A percentile compares a stretch with the other conserved stretches of the same genome.
Evolutionary conservation across 2,329 filamentous ascomycete species (phyloP).

Genomic region (Aspergillus flavus): DNA sequence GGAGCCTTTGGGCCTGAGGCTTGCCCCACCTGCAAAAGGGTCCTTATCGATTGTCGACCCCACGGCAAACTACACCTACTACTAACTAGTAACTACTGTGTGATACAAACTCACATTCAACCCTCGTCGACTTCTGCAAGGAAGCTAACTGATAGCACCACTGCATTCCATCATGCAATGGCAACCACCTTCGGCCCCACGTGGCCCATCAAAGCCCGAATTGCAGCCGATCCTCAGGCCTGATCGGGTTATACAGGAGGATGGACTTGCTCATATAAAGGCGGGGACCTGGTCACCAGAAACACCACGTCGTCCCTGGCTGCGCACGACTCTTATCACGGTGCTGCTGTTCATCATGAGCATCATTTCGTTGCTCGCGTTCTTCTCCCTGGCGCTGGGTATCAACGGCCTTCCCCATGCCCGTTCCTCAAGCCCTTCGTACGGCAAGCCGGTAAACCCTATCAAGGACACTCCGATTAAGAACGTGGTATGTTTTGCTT

Average conservation of each 20-base stretch:
- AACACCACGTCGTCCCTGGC: not conserved
- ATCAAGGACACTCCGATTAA: slow-evolving; percentile 43
- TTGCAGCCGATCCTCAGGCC: not conserved
- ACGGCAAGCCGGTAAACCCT: not conserved
- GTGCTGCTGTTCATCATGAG: slow-evolving; percentile 12
- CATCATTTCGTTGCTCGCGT: slow-evolving; percentile 12
- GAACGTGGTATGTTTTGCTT: slow-evolving; percentile 38
- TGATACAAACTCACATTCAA: not conserved
- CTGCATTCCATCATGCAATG: slow-evolving; percentile 3
- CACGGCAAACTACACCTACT: not conserved
- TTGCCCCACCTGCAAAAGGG: not conserved
- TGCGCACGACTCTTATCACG: not conserved
- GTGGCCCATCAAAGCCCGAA: not conserved
- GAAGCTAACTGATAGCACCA: not conserved
- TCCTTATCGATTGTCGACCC: not conserved
- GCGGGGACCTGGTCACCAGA: not conserved
- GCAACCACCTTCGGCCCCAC: slow-evolving; percentile 2
- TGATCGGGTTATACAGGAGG: not conserved
- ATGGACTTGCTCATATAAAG: not conserved
- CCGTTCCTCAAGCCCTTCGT: not conserved
- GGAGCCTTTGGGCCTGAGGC: not conserved
- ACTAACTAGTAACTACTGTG: not conserved
- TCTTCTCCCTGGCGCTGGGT: slow-evolving; percentile 18
- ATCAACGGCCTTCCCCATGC: slow-evolving; percentile 12
- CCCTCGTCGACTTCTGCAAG: not conserved